Evolutionary conservation across 352 stramenopile genomes (phyloP).

Genomic region (Phytophthora tentaculata): DNA sequence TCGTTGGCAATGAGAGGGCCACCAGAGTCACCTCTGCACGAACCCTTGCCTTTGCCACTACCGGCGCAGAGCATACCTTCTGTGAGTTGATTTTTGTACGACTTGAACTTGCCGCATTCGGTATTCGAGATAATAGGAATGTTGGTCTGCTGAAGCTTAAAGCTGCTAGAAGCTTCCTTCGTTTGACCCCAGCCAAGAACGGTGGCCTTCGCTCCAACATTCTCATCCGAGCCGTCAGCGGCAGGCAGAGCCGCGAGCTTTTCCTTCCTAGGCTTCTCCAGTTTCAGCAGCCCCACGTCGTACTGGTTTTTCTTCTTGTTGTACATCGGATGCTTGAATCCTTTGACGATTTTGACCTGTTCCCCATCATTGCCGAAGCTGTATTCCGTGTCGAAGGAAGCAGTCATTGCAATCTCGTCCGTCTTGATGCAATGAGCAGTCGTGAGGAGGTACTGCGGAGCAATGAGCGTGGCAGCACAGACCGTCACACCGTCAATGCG

Average conservation of each 20-base stretch:
- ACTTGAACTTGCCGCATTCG: conserved; percentile 46
- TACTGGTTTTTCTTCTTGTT: conserved; percentile 37
- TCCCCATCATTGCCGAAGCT: conserved; percentile 32
- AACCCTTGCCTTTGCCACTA: conserved; percentile 50
- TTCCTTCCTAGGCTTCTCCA: conserved; percentile 43
- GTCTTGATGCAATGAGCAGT: conserved; percentile 70
- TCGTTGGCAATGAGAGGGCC: conserved; percentile 57
- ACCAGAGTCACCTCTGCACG: conserved; percentile 69
- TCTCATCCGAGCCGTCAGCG: conserved; percentile 56
- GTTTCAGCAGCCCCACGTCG: conserved; percentile 62
- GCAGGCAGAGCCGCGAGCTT: conserved; percentile 44
- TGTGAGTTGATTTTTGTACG: conserved; percentile 59
- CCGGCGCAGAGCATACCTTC: conserved; percentile 70
- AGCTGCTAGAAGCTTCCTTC: conserved; percentile 36
- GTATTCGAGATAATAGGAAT: conserved; percentile 58
- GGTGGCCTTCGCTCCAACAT: conserved; percentile 49
- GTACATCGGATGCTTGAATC: conserved; percentile 33
- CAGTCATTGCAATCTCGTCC: conserved; percentile 30
- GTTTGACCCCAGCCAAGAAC: conserved; percentile 67
- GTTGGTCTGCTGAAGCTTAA: conserved; percentile 56
- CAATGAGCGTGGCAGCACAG: conserved; percentile 68
- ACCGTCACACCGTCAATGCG: conserved; percentile 56
- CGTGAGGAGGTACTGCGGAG: conserved; percentile 69
- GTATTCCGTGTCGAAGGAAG: conserved; percentile 33
- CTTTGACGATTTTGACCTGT: conserved; percentile 30